Percentiles rank a stretch among this genome's conserved stretches.
These are phyloP conservation scores for Aspergillus nanangensis DNA, from an alignment of 495 filamentous ascomycete species.

Conservation along the genomic window DNA sequence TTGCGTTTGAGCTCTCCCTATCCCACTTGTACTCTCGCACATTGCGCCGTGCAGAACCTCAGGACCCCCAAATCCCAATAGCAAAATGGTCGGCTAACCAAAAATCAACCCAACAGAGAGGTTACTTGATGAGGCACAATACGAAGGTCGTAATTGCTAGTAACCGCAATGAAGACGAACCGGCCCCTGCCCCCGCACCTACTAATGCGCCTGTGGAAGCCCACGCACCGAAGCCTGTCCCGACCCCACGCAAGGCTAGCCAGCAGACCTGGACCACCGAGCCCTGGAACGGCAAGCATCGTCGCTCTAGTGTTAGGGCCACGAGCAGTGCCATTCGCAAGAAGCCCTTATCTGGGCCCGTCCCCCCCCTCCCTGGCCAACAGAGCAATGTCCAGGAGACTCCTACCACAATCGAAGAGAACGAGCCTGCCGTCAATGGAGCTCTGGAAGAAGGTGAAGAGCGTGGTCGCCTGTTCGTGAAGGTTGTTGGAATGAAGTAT, in stretches of 20 bases:
- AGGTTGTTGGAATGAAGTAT: constrained; percentile 95
- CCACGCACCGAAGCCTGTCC: constrained; percentile 56
- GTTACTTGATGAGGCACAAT: constrained; percentile 97
- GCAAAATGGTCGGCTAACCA: constrained; percentile 51
- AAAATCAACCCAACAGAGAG: constrained; percentile 66
- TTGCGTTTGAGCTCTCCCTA: constrained; percentile 59
- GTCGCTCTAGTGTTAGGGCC: constrained; percentile 62
- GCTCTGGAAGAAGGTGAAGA: constrained; percentile 75
- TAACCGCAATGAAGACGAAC: constrained; percentile 54
- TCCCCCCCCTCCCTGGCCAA: constrained; percentile 84
- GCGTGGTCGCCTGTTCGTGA: constrained; percentile 91
- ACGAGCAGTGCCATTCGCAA: constrained; percentile 59
- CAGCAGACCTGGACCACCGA: constrained; percentile 93
- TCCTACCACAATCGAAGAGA: constrained; percentile 57
- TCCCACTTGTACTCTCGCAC: constrained; percentile 21
- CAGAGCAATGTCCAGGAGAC: constrained; percentile 67
- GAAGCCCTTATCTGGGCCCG: constrained; percentile 56
- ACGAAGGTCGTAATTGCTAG: constrained; percentile 92
- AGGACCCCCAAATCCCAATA: constrained; percentile 7
- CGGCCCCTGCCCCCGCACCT: constrained; percentile 27
- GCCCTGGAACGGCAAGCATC: constrained; percentile 82
- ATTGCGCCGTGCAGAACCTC: constrained; percentile 7
- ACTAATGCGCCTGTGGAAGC: constrained; percentile 51
- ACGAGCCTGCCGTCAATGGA: constrained; percentile 48
- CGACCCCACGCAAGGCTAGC: constrained; percentile 67